Base-by-base conservation (phyloP, 1,139 yeast species). In the Groenewaldozyma auringiensis region DNA sequence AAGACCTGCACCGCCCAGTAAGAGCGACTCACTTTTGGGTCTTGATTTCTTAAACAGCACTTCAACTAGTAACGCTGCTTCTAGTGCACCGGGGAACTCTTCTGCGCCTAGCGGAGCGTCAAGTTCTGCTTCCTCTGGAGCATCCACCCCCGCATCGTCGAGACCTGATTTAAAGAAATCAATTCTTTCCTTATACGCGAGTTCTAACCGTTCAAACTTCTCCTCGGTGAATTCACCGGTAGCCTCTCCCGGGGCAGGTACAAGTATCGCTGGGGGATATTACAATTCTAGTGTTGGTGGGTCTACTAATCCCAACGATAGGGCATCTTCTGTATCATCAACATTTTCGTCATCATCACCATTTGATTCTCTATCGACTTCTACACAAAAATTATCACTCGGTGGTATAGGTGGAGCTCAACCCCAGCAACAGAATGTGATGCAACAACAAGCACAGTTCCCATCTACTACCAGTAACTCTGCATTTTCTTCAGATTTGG, bases 91-190 rank as follows among this genome's bases (percentile, higher is more conserved):
- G 11, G 29, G 47, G 9, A 41, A 55, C 3, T 48, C 55, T 2
- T 44, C 61, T 17, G n/a, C n/a, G n/a, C n/a, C n/a, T n/a, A n/a
- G n/a, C n/a, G n/a, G n/a, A n/a, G n/a, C n/a, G n/a, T 46, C 61
- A 4, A 33, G 53, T 29, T 32, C 56, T 41, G 49, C 55, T 34
- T 38, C 52, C 37, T 40, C 50, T 39, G 55, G 54, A n/a, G 51
- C 57, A 18, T 43, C 70, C 14, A 43, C 50, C 17, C 41, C 49
- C 40, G 56, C 55, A 13, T 50, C 58, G 16, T 48, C 70, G 17
- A 69, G 85, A 50, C 81, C 83, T n/a, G 96, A 89, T 60, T 74
- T 92, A 63, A 92, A 92, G 61, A 86, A 86, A 66, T 85, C 96
- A 1, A 92, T 92, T 51, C 69, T 92, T 50, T 87, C 96, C 18